Evolutionary conservation across 179 eudicot species (phyloP).

Genomic region (Beta corolliflora): DNA sequence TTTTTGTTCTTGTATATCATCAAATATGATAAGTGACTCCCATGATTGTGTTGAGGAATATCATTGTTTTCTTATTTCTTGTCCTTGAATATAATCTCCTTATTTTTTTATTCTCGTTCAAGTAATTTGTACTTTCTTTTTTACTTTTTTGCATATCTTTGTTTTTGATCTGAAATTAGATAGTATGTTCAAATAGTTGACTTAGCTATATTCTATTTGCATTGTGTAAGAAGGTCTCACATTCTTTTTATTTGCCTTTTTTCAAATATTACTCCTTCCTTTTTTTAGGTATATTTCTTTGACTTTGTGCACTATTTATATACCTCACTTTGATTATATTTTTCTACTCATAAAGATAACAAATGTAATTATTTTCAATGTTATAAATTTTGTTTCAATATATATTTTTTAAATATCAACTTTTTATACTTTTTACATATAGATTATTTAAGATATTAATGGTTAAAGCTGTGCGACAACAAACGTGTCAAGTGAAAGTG

Average conservation of each 20-base stretch:
- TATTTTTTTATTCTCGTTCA: background rate
- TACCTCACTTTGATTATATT: too few species aligned
- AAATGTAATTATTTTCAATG: too few species aligned
- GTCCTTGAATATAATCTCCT: background rate
- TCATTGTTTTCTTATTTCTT: background rate
- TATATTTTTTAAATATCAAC: too few species aligned
- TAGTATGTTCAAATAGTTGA: background rate
- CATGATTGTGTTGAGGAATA: background rate
- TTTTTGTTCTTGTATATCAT: background rate
- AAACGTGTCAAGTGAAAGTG: too few species aligned
- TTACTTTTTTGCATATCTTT: background rate
- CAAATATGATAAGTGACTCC: background rate
- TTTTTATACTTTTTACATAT: too few species aligned
- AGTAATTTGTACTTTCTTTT: background rate
- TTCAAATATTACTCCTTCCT: too few species aligned
- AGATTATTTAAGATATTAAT: too few species aligned
- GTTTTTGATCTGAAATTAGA: background rate
- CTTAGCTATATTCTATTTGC: background rate
- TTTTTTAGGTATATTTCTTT: too few species aligned
- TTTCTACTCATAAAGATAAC: too few species aligned
- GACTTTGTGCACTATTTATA: too few species aligned
- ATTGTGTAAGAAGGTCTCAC: background rate
- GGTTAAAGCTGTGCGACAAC: too few species aligned
- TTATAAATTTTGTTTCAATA: too few species aligned
- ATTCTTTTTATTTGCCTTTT: background rate